These are phyloP conservation scores for Ambrosia trifida DNA, from an alignment of 129 eudicot species.

Conservation along the genomic window DNA sequence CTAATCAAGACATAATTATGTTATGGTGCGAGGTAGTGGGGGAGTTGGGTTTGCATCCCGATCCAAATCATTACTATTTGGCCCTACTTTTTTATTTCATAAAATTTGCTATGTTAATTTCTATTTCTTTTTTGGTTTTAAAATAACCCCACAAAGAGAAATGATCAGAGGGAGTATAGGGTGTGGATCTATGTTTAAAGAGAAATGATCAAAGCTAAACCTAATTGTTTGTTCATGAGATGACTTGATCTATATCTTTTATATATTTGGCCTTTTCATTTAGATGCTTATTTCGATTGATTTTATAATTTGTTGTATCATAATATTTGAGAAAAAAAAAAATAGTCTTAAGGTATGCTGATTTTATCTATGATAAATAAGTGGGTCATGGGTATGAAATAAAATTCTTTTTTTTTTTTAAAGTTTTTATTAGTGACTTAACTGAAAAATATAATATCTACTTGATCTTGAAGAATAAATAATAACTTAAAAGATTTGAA, in stretches of 20 bases:
- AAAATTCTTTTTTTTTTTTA: neutral
- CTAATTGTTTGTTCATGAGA: too few species aligned
- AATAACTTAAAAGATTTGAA: neutral
- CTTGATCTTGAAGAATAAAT: neutral
- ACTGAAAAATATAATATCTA: neutral
- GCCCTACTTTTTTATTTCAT: neutral
- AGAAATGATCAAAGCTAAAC: too few species aligned
- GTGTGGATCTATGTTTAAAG: too few species aligned
- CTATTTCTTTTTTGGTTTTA: neutral
- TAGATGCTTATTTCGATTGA: neutral
- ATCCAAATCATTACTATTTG: conserved; percentile 21
- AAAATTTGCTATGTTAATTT: neutral
- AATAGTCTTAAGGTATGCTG: neutral
- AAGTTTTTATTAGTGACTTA: neutral
- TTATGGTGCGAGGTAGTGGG: conserved; percentile 33
- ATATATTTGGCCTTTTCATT: too few species aligned
- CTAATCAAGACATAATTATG: conserved; percentile 35
- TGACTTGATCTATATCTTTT: too few species aligned
- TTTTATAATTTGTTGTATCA: neutral
- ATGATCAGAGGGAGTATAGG: too few species aligned
- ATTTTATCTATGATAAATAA: neutral
- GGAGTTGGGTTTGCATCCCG: conserved; percentile 28
- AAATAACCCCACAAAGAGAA: too few species aligned
- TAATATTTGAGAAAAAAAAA: neutral
- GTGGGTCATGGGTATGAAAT: neutral